A percentile compares a stretch with the other conserved stretches of the same genome.
Evolutionary conservation across 768 basidiomycete genomes (phyloP).

Genomic region (Lactarius hengduanensis): DNA sequence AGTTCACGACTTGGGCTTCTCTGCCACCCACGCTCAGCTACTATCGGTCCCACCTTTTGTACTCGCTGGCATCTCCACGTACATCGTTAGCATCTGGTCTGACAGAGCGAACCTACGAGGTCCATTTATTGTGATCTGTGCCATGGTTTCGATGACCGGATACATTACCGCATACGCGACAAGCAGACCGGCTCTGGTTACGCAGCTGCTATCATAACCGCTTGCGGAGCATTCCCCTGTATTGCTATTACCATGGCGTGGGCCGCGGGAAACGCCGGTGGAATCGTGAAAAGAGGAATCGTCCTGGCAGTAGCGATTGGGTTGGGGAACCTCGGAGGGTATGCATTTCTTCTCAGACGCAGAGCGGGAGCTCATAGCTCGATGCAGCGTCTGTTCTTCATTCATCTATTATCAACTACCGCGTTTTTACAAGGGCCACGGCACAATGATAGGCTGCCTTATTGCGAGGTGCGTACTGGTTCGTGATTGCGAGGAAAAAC

Average conservation of each 20-base stretch:
- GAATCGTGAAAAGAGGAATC: conserved; percentile 52
- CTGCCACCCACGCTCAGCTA: conserved; percentile 44
- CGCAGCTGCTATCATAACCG: conserved; percentile 48
- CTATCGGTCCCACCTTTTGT: conserved; percentile 40
- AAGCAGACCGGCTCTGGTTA: conserved; percentile 38
- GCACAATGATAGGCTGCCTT: conserved; percentile 40
- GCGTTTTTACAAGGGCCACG: conserved; percentile 40
- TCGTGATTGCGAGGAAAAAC: background rate
- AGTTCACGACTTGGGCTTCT: conserved; percentile 44
- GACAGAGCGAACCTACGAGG: conserved; percentile 44
- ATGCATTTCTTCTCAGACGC: conserved; percentile 34
- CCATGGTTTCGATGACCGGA: conserved; percentile 47
- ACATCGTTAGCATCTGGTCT: conserved; percentile 36
- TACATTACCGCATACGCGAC: conserved; percentile 49
- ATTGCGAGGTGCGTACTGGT: conserved; percentile 25
- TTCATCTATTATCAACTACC: conserved; percentile 43
- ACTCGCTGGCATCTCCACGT: conserved; percentile 34
- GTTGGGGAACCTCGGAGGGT: conserved; percentile 56
- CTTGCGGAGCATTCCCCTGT: conserved; percentile 52
- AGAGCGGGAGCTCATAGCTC: background rate
- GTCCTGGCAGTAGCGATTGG: conserved; percentile 54
- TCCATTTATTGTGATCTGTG: conserved; percentile 47
- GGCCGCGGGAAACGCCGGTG: conserved; percentile 55
- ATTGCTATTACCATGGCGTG: conserved; percentile 51
- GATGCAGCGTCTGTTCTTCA: conserved; percentile 42